phyloP scores from a whole-genome alignment of 345 rosid genomes.

The Populus alba region DNA sequence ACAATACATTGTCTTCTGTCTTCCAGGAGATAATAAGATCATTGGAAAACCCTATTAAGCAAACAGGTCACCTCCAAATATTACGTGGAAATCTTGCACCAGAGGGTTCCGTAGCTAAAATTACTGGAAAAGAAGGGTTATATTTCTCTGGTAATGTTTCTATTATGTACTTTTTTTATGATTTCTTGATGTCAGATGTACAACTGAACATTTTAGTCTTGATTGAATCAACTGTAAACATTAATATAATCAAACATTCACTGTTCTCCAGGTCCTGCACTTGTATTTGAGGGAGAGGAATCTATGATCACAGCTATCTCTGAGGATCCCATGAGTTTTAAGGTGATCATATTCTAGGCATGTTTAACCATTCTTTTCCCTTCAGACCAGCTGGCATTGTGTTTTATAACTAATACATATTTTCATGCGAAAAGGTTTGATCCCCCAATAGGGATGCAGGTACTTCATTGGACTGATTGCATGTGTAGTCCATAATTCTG shows the following conservation, averaged over 20 bases:
- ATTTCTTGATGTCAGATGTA: background rate
- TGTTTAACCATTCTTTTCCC: background rate
- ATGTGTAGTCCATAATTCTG: background rate
- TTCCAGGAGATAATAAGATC: slow-evolving; percentile 75
- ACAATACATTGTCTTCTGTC: background rate
- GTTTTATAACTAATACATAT: background rate
- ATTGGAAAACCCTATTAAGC: slow-evolving; percentile 78
- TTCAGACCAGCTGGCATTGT: background rate
- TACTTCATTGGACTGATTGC: background rate
- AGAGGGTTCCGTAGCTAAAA: slow-evolving; percentile 98
- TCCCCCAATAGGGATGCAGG: background rate
- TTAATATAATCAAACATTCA: slow-evolving; percentile 4
- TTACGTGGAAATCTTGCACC: slow-evolving; percentile 90
- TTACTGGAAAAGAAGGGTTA: slow-evolving; percentile 97
- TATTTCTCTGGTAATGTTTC: slow-evolving; percentile 71
- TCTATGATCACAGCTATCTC: slow-evolving; percentile 85
- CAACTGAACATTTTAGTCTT: background rate
- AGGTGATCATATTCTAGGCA: slow-evolving; percentile 41
- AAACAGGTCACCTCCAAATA: slow-evolving; percentile 93
- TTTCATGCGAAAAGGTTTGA: slow-evolving; percentile 4
- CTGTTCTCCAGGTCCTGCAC: slow-evolving; percentile 78
- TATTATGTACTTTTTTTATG: background rate
- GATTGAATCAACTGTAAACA: slow-evolving; percentile 1
- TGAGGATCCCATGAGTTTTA: slow-evolving; percentile 72
- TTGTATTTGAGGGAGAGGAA: slow-evolving; percentile 98